Percentiles rank a stretch among this genome's conserved stretches.
Conservation (phyloP, 1,284 basidiomycete species). For the Moniliella sp. region DNA sequence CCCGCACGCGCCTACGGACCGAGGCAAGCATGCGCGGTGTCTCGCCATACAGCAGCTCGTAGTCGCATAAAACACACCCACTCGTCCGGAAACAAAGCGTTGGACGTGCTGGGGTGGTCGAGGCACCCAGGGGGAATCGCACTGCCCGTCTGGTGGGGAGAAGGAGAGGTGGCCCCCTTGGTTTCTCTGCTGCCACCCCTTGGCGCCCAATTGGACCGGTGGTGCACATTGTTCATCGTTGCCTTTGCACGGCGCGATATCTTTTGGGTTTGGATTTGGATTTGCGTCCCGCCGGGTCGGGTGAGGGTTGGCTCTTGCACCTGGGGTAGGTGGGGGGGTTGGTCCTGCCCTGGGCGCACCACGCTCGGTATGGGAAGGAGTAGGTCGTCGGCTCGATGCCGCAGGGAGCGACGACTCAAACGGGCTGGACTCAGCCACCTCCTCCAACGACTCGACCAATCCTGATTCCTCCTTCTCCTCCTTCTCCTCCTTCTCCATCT, state of each 20-base stretch:
- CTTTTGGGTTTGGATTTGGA: conserved; percentile 3
- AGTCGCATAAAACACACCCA: conserved; percentile 35
- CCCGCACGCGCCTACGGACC: conserved; percentile 24
- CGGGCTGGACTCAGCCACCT: no score
- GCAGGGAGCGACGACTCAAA: no score
- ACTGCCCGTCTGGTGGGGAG: not conserved
- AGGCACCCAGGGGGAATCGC: conserved; percentile 1
- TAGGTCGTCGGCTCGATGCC: no score
- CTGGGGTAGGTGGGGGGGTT: no score
- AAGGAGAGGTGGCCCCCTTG: conserved; percentile 3
- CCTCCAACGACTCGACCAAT: no score
- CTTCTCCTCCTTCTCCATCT: no score
- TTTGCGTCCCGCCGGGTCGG: no score
- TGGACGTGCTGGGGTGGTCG: conserved; percentile 5
- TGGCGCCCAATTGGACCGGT: conserved; percentile 32
- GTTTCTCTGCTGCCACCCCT: conserved; percentile 20
- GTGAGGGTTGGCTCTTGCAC: no score
- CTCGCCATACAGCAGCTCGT: conserved; percentile 34
- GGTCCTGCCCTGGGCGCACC: no score
- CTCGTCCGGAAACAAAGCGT: conserved; percentile 13
- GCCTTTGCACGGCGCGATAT: conserved; percentile 24
- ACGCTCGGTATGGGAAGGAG: no score
- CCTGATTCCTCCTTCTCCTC: no score
- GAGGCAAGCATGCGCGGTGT: conserved; percentile 15
- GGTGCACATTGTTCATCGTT: conserved; percentile 32